Base-by-base conservation (phyloP, 2,329 filamentous ascomycete genomes). In the Coniochaeta hoffmannii region DNA sequence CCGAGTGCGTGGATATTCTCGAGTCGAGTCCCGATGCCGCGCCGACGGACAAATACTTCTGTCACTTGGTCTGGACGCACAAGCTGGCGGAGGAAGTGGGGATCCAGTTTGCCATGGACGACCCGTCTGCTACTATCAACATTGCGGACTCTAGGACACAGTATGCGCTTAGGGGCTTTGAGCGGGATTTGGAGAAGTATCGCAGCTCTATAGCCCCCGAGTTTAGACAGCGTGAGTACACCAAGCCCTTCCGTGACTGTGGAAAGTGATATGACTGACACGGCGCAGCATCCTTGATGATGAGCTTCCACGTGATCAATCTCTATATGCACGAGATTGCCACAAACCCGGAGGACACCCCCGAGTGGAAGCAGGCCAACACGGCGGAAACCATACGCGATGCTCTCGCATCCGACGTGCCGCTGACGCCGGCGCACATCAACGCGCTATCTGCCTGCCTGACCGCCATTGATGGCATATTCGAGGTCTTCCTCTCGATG, bases 241-340 rank as follows among this genome's bases (percentile, higher is more conserved):
- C 17, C 10, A 8, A 22, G 22, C 19, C 14, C 51, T 28, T 31
- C 32, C 26, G 4, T 10, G 8, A 8, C 3, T 10, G 14, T 35
- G 10, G 17, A 19, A 8, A n/a, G 2, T 35, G n/a, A 34, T 15
- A 26, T 19, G 28, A 35, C 49, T 51, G 49, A 51, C 17, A n/a
- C 53, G 57, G 53, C 57, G 56, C 65, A 85, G 85, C 81, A n/a
- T 77, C 82, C 0, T 73, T 90, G 49, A 72, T 74, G 17, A 78
- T 90, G 60, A 80, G 81, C 58, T 84, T 89, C 60, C 75, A 85
- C 59, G 79, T 87, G 1, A 67, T 89, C 34, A 86, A 78, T 58
- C 73, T 92, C 3, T 90, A 88, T 65, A 85, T 91, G 73, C 86
- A 92, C 66, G 89, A 92, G 68, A 82, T 89, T 54, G 84, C 82